Base-by-base conservation (phyloP, 1,139 yeast genomes). In the Yamadazyma kanchanaburiensis region DNA sequence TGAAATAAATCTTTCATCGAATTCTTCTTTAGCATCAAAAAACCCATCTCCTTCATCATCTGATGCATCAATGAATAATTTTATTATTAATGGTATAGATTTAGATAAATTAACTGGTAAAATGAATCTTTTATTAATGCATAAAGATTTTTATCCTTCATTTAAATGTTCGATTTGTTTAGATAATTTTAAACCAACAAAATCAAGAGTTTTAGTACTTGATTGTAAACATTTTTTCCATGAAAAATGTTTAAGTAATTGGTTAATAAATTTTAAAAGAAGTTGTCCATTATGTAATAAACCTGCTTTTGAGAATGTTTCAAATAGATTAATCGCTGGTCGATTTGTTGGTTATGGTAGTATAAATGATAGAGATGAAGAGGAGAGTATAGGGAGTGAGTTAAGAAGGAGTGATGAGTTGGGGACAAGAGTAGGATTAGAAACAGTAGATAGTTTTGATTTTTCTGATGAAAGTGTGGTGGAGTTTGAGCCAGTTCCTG, bases 141-240 rank as follows among this genome's bases (percentile, higher is more conserved):
- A 63, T 4, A 44, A 51, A 19, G 70, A 66, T 44, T 68, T 54
- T 37, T 67, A 49, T 34, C 63, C 67, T 0, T 50, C 72, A 3
- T 64, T 50, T 40, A 68, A 67, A 42, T 68, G 74, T 39, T 61
- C 70, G 8, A 68, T 68, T n/a, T 68, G 74, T 40, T 57, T 68
- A 31, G 74, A 64, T 10, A 56, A 48, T 34, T 66, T 62, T 38
- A 43, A 49, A 12, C 69, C 70, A 2, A 51, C 67, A 22, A 44
- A 45, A 31, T 62, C 71, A 5, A 44, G 60, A 24, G 67, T 68
- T 5, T 50, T 68, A 26, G 60, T 67, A n/a, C 50, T 68, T 31
- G 59, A 56, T 14, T 68, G 74, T 40, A 64, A 64, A 39, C 74
- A 68, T 43, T 54, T 67, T 21, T 67, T 55, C 40, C 74, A 68